phyloP scores from a whole-genome alignment of 805 yeast genomes.

The Yarrowia divulgata region DNA sequence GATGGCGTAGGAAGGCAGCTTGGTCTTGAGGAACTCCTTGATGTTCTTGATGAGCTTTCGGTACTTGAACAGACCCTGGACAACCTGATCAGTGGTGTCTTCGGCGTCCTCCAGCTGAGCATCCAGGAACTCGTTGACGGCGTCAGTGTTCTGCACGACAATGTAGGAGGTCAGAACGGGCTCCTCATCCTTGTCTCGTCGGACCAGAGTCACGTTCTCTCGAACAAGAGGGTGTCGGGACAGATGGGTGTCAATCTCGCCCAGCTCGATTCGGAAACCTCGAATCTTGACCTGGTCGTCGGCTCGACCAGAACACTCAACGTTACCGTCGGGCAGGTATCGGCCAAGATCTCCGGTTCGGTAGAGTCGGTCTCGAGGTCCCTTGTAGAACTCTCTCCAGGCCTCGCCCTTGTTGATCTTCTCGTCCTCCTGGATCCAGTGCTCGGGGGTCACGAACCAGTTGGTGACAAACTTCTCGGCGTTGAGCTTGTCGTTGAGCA shows the following conservation, averaged over 20 bases:
- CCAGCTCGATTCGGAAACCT: constrained; percentile 97
- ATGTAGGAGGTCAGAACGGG: constrained; percentile 89
- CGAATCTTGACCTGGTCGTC: constrained; percentile 98
- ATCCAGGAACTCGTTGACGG: constrained; percentile 54
- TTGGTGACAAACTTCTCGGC: constrained; percentile 85
- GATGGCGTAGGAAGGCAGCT: constrained; percentile 91
- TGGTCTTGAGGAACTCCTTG: constrained; percentile 80
- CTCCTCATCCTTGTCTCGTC: constrained; percentile 91
- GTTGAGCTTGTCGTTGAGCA: constrained; percentile 88
- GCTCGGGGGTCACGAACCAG: constrained; percentile 80
- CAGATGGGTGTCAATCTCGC: constrained; percentile 96
- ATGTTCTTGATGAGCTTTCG: constrained; percentile 80
- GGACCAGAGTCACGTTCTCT: constrained; percentile 90
- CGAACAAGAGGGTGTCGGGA: constrained; percentile 92
- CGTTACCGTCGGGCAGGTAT: constrained; percentile 95
- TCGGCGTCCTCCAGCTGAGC: constrained; percentile 54
- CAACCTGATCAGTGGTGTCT: constrained; percentile 62
- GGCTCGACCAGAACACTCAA: constrained; percentile 98
- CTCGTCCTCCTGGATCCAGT: constrained; percentile 65
- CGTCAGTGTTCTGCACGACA: constrained; percentile 65
- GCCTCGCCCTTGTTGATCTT: constrained; percentile 55
- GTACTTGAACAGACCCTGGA: constrained; percentile 78
- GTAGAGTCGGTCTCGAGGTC: constrained; percentile 94
- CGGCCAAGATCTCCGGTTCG: constrained; percentile 98
- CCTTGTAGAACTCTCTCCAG: constrained; percentile 85